phyloP scores from a whole-genome alignment of 1,139 yeast species.

The Blastobotrys ciferrii region DNA sequence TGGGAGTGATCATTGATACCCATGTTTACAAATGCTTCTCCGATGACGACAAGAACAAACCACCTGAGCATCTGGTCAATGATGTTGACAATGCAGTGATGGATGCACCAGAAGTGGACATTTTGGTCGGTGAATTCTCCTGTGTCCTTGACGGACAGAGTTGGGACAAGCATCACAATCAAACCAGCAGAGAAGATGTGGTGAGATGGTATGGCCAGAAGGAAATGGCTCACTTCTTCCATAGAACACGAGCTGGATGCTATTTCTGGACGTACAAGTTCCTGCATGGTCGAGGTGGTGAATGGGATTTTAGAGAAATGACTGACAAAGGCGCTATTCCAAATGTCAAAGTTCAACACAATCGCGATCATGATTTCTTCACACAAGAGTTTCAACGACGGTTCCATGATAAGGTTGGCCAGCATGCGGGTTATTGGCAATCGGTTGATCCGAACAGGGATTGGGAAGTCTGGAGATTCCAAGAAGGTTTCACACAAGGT shows the following conservation, averaged over 20 bases:
- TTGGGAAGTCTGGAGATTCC: constrained; percentile 77
- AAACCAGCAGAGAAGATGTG: constrained; percentile 42
- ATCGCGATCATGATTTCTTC: constrained; percentile 40
- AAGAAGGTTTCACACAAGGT: constrained; percentile 71
- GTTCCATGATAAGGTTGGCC: constrained; percentile 44
- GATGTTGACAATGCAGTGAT: constrained; percentile 53
- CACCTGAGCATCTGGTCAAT: constrained; percentile 60
- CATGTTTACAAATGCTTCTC: constrained; percentile 87
- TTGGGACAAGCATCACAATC: constrained; percentile 56
- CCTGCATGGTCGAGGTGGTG: constrained; percentile 88
- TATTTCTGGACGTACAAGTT: constrained; percentile 93
- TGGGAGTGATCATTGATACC: constrained; percentile 74
- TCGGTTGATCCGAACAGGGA: constrained; percentile 53
- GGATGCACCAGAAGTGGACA: constrained; percentile 44
- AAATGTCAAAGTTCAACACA: constrained; percentile 26
- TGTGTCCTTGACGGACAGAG: constrained; percentile 77
- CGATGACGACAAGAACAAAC: constrained; percentile 64
- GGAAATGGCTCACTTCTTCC: constrained; percentile 45
- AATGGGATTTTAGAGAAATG: constrained; percentile 91
- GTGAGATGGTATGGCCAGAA: constrained; percentile 45
- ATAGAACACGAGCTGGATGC: constrained; percentile 63
- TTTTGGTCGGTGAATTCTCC: constrained; percentile 85
- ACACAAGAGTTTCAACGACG: constrained; percentile 28
- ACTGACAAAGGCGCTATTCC: constrained; percentile 61
- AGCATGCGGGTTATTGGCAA: constrained; percentile 71